Base-by-base conservation (phyloP, 768 basidiomycete species). In the Tylopilus balloui region DNA sequence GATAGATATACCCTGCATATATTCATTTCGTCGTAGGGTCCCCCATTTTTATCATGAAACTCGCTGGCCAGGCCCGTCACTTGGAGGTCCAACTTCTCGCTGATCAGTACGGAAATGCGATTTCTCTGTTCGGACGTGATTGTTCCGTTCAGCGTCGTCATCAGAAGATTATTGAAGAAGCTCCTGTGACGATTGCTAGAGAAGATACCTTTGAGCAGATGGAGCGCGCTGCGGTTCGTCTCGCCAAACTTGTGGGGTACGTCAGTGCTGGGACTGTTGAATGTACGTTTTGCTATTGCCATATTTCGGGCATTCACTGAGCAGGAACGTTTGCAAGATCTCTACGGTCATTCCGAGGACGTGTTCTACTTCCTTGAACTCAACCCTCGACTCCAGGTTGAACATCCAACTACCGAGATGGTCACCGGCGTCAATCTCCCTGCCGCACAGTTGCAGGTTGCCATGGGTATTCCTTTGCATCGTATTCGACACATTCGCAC, bases 391-490 rank as follows among this genome's bases (percentile, higher is more conserved):
- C 86, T 99, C 19, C 96, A 99, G 73, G 96, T 99, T 62, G 96
- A 99, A 73, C 96, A 99, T 69, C 96, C 96, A 10, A 99, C 96
- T 11, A 99, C 96, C 19, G 96, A 99, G 70, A 99, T 98, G 92
- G 96, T 98, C n/a, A 85, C 88, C 4, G 96, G 96, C 10, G 95
- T 97, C 72, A 96, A 97, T 69, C 80, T 99, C 44, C 96, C 96
- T 21, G 93, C 94, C 47, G 90, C 96, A 11, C 96, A 99, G 66
- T 81, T 98, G 40, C 95, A 97, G 67, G 76, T 99, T 55, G 92
- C 96, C 23, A 99, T 99, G 96, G 96, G 96, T 72, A 78, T 98
- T 48, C 93, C 96, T 37, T 77, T 99, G 43, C 90, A 96, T 69
- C 84, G 92, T 48, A 96, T 98, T 58, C 84, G 92, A 19, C 90